Base-by-base conservation (phyloP, 371 early-diverging fungal genomes). In the Mucor lusitanicus region DNA sequence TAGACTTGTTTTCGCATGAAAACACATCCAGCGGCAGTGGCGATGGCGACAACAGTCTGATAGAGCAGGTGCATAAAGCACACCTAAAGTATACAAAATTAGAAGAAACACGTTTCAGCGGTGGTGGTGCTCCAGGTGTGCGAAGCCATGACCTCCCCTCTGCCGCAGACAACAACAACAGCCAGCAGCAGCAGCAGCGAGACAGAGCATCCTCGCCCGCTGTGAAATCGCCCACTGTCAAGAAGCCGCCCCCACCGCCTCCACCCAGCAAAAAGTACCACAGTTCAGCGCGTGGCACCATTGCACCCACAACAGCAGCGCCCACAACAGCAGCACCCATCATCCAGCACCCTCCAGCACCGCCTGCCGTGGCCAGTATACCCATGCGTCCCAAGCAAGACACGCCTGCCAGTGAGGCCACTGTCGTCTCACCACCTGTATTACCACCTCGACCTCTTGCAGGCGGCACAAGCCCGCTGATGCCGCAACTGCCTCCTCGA, bases 221-320 rank as follows among this genome's bases (percentile, higher is more conserved):
- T 58, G 50, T 27, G 28, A 59, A 68, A 21, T 6, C 48, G 2
- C 23, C 12, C 17, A 8, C 65, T 30, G 30, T 30, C 44, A 54
- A 65, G 33, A 62, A 68, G 48, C 73, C 72, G 5, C 82, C 78
- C 3, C 78, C 80, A 0, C 80, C 79, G 8, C 79, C 80, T 13
- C 78, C 81, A 12, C 77, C 78, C 0, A 79, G 78, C 44, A 77
- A 71, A 63, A 82, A 79, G 63, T 79, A 79, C 50, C 79, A 79
- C 42, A 70, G 73, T 17, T 39, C 77, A 54, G 69, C 67, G 17
- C 72, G 66, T 28, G 32, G 64, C 13, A 23, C 61, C 2, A 37
- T 39, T 6, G 19, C 40, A 13, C 39, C 72, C 27, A 6, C 57
- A 17, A 42, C 61, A 28, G 46, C 37, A 23, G 23, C 55, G 2